Evolutionary conservation across 1,284 basidiomycete species (phyloP).

Genomic region (Mycena sp.): DNA sequence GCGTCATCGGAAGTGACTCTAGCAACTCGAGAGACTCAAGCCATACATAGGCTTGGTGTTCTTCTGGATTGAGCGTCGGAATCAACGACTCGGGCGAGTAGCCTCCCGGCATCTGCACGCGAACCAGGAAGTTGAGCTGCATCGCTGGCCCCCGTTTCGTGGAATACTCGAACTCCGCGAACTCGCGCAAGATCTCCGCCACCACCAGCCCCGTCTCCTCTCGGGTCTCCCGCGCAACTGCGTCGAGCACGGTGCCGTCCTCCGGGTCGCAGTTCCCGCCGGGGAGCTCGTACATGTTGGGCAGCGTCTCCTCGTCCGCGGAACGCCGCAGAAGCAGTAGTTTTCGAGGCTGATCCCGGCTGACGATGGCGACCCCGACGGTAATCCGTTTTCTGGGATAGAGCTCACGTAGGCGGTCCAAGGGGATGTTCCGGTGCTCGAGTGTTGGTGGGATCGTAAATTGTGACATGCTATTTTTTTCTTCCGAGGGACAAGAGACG

Average conservation of each 20-base stretch:
- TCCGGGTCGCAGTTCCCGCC: neutral
- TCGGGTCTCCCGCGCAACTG: neutral
- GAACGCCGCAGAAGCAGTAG: neutral
- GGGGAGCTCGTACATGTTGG: conserved; percentile 1
- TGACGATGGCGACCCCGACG: neutral
- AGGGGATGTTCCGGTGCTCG: neutral
- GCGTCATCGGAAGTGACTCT: neutral
- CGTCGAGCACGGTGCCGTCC: neutral
- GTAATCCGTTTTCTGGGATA: neutral
- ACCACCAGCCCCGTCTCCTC: conserved; percentile 11
- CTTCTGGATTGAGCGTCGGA: neutral
- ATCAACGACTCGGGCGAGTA: neutral
- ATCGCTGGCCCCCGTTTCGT: neutral
- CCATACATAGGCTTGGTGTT: conserved; percentile 3
- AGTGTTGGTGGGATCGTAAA: neutral
- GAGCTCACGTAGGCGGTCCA: neutral
- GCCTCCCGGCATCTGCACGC: neutral
- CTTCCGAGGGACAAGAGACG: no score
- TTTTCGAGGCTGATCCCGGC: neutral
- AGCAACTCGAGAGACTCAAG: no score
- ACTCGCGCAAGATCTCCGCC: neutral
- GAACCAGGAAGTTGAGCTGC: conserved; percentile 2
- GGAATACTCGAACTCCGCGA: neutral
- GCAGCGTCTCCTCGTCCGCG: neutral
- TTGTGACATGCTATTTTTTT: no score